These are phyloP conservation scores for Setaria italica DNA, from an alignment of 202 grass and related monocot genomes.

Conservation along the genomic window DNA sequence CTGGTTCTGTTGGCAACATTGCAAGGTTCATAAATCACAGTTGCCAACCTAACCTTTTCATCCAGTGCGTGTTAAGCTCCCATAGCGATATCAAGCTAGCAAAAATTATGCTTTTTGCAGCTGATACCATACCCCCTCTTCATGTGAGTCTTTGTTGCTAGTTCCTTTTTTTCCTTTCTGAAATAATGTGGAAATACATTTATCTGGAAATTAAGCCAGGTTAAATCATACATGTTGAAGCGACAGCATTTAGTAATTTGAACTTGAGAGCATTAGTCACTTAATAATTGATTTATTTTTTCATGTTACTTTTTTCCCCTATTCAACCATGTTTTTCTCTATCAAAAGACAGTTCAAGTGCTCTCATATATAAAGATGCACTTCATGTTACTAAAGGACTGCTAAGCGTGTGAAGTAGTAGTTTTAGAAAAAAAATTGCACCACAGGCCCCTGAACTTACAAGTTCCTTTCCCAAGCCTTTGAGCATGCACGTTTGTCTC, in stretches of 20 bases:
- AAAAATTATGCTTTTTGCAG: conserved; percentile 84
- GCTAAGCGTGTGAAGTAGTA: neutral
- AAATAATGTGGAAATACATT: neutral
- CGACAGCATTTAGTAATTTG: conserved; percentile 9
- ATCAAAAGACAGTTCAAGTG: conserved; percentile 11
- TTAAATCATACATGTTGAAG: conserved; percentile 20
- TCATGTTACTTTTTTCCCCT: neutral
- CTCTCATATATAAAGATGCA: neutral
- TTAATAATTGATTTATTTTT: neutral
- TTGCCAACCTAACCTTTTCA: conserved; percentile 80
- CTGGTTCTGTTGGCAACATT: conserved; percentile 60
- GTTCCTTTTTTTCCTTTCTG: neutral
- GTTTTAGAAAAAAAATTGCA: neutral
- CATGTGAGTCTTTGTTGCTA: conserved; percentile 52
- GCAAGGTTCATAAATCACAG: conserved; percentile 91
- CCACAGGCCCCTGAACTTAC: neutral
- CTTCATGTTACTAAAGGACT: neutral
- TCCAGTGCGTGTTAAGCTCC: conserved; percentile 79
- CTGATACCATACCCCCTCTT: conserved; percentile 74
- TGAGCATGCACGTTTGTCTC: neutral
- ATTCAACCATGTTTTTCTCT: neutral
- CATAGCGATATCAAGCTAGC: conserved; percentile 73
- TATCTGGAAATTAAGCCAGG: neutral
- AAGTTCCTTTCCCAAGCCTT: conserved; percentile 1
- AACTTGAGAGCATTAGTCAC: neutral